Conservation (phyloP, 2,329 filamentous ascomycete species). For the Nemania abortiva region DNA sequence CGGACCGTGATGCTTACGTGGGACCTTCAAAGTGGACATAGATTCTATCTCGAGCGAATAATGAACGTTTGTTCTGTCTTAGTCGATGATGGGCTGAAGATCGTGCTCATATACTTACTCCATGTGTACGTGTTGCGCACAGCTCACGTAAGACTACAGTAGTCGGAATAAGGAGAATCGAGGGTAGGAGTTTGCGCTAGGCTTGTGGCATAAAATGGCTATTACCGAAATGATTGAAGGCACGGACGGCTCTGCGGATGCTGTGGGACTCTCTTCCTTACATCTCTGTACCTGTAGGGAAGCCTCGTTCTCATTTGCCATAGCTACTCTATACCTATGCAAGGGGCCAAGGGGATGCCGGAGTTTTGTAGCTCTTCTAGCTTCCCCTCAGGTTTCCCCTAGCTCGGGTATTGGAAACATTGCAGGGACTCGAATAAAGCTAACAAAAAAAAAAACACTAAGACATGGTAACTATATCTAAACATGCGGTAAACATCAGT, state of each 20-base stretch:
- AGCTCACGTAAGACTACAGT: conserved; percentile 3
- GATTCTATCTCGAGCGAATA: neutral
- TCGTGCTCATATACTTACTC: neutral
- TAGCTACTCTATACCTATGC: too few relatives aligned
- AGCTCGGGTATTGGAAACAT: neutral
- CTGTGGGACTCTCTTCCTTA: neutral
- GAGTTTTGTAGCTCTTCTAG: neutral
- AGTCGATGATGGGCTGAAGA: neutral
- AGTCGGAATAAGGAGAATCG: neutral
- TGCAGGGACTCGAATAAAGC: conserved; percentile 76
- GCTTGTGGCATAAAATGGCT: neutral
- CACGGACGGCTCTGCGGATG: neutral
- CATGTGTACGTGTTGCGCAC: too few relatives aligned
- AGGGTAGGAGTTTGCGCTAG: conserved; percentile 22
- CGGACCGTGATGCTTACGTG: neutral
- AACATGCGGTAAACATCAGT: neutral
- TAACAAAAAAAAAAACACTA: conserved; percentile 75
- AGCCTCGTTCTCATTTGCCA: too few relatives aligned
- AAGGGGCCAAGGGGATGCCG: too few relatives aligned
- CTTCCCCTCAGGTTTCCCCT: too few relatives aligned
- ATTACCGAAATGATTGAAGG: neutral
- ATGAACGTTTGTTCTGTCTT: too few relatives aligned
- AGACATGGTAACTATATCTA: conserved; percentile 24
- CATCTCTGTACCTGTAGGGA: too few relatives aligned
- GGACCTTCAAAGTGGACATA: neutral